Conservation (phyloP, 345 rosid genomes). For the Gossypium turneri region DNA sequence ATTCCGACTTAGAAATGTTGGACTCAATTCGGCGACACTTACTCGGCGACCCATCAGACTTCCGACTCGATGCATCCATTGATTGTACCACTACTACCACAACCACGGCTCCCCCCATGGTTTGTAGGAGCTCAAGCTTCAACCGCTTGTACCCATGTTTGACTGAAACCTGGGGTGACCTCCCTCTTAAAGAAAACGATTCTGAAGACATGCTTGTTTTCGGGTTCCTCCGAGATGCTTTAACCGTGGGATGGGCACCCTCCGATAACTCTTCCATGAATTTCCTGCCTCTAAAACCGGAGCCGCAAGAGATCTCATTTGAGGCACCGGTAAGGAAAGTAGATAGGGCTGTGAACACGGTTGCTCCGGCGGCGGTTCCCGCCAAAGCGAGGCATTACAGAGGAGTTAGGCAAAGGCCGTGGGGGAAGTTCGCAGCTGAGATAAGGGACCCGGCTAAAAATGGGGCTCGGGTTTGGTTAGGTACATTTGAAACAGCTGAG, state of each 20-base stretch:
- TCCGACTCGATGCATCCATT: conserved; percentile 17
- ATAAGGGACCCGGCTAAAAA: conserved; percentile 96
- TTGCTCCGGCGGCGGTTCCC: conserved; percentile 17
- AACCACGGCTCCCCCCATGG: conserved; percentile 28
- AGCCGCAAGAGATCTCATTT: conserved; percentile 27
- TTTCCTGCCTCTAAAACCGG: conserved; percentile 37
- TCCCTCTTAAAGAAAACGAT: conserved; percentile 73
- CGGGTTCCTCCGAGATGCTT: conserved; percentile 70
- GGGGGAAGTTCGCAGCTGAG: conserved; percentile 99
- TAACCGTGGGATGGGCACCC: conserved; percentile 78
- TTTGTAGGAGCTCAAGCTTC: conserved; percentile 62
- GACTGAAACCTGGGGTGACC: conserved; percentile 86
- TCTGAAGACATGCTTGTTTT: conserved; percentile 83
- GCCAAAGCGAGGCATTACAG: conserved; percentile 73
- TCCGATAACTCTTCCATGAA: conserved; percentile 25
- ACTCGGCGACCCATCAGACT: conserved; percentile 39
- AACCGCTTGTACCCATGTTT: conserved; percentile 63
- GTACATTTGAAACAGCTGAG: conserved; percentile 94
- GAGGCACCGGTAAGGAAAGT: neutral
- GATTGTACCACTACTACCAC: conserved; percentile 14
- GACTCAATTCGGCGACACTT: conserved; percentile 54
- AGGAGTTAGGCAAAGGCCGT: conserved; percentile 97
- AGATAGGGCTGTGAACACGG: conserved; percentile 7
- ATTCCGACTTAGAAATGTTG: conserved; percentile 45
- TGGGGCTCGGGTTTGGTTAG: conserved; percentile 96